Base-by-base conservation (phyloP, 2,329 filamentous ascomycete species). In the Pseudogymnoascus sp. region DNA sequence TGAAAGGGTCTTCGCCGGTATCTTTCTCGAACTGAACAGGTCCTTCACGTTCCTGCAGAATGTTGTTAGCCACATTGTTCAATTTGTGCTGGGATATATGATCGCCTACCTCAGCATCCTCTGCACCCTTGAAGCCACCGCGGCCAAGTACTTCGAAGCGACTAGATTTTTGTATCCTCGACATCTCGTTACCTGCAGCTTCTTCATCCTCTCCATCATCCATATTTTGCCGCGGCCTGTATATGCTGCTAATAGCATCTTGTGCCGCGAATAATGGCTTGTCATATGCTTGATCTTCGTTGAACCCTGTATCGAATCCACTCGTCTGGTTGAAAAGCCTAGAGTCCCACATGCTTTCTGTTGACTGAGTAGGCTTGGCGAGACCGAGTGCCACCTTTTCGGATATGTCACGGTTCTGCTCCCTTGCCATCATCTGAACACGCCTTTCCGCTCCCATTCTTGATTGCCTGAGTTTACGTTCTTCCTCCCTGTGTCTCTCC, bases 1-100 rank as follows among this genome's bases (percentile, higher is more conserved):
- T 93, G 75, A 97, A 97, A 0, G 92, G 92, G 76, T 97, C 93
- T 16, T 75, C 72, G 31, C 77, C 77, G 1, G 77, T 83, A 62
- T 97, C 93, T 76, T 93, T 96, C 76, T 97, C 93, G 71, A 99
- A 99, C 75, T 96, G 90, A 29, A 99, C 95, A 0, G 95, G 95
- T 4, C 95, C 95, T 71, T 96, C 90, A 63, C 93, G 85, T 66
- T 85, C 86, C 85, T 89, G 69, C 62, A 68, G 66, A 36, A 64
- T 62, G 61, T 26, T 26, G 26, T 57, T 57, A 61, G 59, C 3
- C 36, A 34, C 16, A 21, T 57, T 34, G 29, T 31, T 36, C 5
- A 36, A 18, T 57, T 5, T 57, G 16, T 11, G 5, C 11, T 57
- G 29, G 29, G 51, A 21, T 36, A 34, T 26, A 61, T 21, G 29